phyloP scores from a whole-genome alignment of 495 filamentous ascomycete species.

The Neurospora hispaniola region DNA sequence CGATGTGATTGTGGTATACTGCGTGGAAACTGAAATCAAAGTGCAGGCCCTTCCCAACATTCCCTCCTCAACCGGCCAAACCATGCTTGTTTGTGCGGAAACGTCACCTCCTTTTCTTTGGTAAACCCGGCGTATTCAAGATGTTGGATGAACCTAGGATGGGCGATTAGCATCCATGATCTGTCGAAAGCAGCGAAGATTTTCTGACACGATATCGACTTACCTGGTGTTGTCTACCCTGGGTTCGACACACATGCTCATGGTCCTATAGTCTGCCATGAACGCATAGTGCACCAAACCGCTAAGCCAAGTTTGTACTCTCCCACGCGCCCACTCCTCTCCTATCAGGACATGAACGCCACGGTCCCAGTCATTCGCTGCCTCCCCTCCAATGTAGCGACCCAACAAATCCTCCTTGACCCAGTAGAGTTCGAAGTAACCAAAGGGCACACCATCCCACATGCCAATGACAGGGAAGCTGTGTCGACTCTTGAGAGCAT shows the following conservation, averaged over 20 bases:
- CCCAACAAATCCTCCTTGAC: constrained; percentile 85
- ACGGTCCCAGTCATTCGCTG: constrained; percentile 69
- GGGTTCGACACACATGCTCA: constrained; percentile 75
- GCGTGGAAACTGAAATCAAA: constrained; percentile 32
- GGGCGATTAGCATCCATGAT: constrained; percentile 1
- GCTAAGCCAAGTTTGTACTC: constrained; percentile 70
- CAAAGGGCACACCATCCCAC: constrained; percentile 94
- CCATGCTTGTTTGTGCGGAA: constrained; percentile 89
- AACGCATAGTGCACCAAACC: constrained; percentile 79
- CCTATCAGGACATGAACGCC: constrained; percentile 84
- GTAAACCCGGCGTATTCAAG: constrained; percentile 67
- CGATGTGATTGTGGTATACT: not conserved
- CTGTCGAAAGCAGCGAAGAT: not conserved
- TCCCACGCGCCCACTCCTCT: constrained; percentile 83
- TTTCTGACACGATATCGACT: constrained; percentile 17
- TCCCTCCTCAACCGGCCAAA: constrained; percentile 76
- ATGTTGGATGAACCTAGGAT: constrained; percentile 64
- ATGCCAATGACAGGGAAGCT: constrained; percentile 86
- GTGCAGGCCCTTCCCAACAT: constrained; percentile 67
- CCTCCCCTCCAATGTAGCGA: constrained; percentile 43
- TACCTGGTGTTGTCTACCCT: constrained; percentile 86
- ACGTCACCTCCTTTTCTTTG: constrained; percentile 78
- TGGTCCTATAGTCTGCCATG: constrained; percentile 68
- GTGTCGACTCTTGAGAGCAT: constrained; percentile 53
- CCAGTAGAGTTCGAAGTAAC: constrained; percentile 98